A percentile compares a stretch with the other conserved stretches of the same genome.
These are phyloP conservation scores for Suillus paluster DNA, from an alignment of 768 basidiomycete genomes.

Conservation along the genomic window DNA sequence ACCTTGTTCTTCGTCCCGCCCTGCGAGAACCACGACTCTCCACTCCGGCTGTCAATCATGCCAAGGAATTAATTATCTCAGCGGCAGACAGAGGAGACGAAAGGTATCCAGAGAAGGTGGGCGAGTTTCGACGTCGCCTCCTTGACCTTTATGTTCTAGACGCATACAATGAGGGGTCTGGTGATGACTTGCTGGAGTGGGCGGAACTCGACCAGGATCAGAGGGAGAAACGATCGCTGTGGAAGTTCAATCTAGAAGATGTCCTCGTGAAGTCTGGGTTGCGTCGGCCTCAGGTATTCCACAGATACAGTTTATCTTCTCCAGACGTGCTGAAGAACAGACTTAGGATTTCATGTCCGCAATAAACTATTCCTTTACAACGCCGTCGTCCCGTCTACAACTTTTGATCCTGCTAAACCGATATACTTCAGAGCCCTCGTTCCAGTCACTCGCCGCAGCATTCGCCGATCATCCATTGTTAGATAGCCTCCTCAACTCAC, in stretches of 20 bases:
- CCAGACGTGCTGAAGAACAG: constrained; percentile 11
- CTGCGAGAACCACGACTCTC: constrained; percentile 75
- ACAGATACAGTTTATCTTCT: constrained; percentile 11
- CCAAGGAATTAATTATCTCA: constrained; percentile 71
- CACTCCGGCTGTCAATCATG: constrained; percentile 58
- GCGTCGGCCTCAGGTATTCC: constrained; percentile 60
- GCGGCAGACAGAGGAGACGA: constrained; percentile 57
- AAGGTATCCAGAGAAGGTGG: constrained; percentile 51
- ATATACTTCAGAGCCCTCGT: constrained; percentile 59
- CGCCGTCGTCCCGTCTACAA: constrained; percentile 68
- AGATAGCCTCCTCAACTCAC: constrained; percentile 63
- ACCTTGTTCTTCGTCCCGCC: constrained; percentile 76
- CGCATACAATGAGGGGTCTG: constrained; percentile 75
- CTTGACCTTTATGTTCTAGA: constrained; percentile 80
- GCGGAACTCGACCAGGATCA: constrained; percentile 66
- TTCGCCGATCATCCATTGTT: constrained; percentile 68
- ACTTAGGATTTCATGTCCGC: constrained; percentile 72
- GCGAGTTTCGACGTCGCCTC: constrained; percentile 68
- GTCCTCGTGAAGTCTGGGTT: constrained; percentile 69
- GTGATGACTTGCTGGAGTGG: constrained; percentile 76
- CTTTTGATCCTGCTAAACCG: constrained; percentile 67
- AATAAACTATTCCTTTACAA: constrained; percentile 63
- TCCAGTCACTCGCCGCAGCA: constrained; percentile 50
- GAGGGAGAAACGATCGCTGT: constrained; percentile 59
- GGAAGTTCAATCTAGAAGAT: constrained; percentile 83